Evolutionary conservation across 805 yeast species (phyloP).

Genomic region (Yamadazyma sp.): DNA sequence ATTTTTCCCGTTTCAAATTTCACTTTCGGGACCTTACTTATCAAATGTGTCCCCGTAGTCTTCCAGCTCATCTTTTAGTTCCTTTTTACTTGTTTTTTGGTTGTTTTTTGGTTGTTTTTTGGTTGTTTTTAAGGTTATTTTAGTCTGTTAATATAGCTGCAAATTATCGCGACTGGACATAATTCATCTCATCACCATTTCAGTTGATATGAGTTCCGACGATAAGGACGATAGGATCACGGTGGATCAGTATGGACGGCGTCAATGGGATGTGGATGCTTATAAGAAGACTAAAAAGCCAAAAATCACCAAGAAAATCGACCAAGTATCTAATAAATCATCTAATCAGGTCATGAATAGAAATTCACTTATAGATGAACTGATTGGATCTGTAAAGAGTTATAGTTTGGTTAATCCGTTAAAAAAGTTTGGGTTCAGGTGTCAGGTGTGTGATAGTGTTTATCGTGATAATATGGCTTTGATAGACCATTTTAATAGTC

Average conservation of each 20-base stretch:
- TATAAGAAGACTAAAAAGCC: constrained; percentile 41
- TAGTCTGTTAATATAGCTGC: too few species aligned
- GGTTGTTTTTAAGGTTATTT: too few species aligned
- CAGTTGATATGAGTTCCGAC: too few species aligned
- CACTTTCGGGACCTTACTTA: constrained; percentile 21
- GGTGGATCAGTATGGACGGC: constrained; percentile 55
- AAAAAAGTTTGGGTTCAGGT: constrained; percentile 75
- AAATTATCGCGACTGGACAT: too few species aligned
- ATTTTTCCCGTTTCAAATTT: constrained; percentile 27
- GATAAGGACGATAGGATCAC: constrained; percentile 4
- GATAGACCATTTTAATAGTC: constrained; percentile 79
- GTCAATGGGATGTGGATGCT: constrained; percentile 70
- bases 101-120: too few species aligned
- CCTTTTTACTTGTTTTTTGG: too few species aligned
- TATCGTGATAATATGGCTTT: constrained; percentile 80
- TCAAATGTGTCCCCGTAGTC: constrained; percentile 40
- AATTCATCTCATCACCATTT: too few species aligned
- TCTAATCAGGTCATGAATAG: constrained; percentile 25
- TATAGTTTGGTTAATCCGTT: constrained; percentile 31
- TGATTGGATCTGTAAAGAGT: constrained; percentile 31
- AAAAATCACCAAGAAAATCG: constrained; percentile 9
- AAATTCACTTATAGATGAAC: constrained; percentile 26
- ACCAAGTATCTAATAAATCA: constrained; percentile 8
- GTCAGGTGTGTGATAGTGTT: constrained; percentile 75
- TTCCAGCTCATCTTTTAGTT: constrained; percentile 11